Conservation (phyloP, 2,329 filamentous ascomycete genomes). For the Keithomyces neogunnii region DNA sequence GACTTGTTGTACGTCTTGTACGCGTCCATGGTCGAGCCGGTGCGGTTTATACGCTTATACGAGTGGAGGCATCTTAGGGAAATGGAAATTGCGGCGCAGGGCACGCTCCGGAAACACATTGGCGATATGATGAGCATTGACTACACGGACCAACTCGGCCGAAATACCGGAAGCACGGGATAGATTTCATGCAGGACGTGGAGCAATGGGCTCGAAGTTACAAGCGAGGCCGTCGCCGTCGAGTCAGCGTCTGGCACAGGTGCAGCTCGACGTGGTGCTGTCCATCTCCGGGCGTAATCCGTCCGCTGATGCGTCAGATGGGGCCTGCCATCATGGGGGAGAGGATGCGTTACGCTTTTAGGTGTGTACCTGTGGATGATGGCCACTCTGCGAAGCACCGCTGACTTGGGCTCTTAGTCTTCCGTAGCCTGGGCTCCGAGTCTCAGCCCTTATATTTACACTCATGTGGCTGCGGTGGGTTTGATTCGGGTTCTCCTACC, state of each 20-base stretch:
- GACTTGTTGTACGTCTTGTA: constrained; percentile 32
- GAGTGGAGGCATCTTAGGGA: constrained; percentile 63
- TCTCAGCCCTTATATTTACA: constrained; percentile 31
- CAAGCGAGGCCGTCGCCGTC: constrained; percentile 44
- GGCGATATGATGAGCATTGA: constrained; percentile 62
- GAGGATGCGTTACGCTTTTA: constrained; percentile 54
- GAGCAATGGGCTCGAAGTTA: constrained; percentile 43
- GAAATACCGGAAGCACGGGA: constrained; percentile 37
- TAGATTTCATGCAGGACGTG: constrained; percentile 43
- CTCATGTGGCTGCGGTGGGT: constrained; percentile 45
- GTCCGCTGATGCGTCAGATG: constrained; percentile 39
- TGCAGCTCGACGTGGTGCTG: constrained; percentile 53
- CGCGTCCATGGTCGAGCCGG: constrained; percentile 58
- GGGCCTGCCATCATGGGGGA: constrained; percentile 56
- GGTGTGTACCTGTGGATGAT: constrained; percentile 31
- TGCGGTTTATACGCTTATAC: constrained; percentile 52
- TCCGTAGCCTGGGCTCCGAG: constrained; percentile 31
- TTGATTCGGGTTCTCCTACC: constrained; percentile 48
- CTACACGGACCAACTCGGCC: constrained; percentile 31
- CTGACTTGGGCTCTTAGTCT: constrained; percentile 21
- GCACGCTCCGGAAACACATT: constrained; percentile 63
- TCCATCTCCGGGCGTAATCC: constrained; percentile 40
- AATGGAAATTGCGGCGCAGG: constrained; percentile 59
- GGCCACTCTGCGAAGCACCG: background rate
- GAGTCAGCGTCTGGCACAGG: constrained; percentile 44